Base-by-base conservation (phyloP, 1,284 basidiomycete species). In the Peniophora sp. region DNA sequence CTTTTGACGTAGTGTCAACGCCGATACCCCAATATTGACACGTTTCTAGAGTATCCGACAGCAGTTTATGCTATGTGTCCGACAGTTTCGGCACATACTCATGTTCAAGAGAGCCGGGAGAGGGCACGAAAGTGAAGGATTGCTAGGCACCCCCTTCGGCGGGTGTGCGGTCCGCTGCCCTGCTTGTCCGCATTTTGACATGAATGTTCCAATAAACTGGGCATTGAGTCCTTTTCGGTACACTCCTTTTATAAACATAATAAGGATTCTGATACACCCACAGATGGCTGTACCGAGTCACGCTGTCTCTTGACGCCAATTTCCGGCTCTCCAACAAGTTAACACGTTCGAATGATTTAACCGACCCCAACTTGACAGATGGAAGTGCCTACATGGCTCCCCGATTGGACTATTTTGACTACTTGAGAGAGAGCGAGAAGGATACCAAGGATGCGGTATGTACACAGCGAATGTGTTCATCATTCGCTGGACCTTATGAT, bases 131-230 rank as follows among this genome's bases (percentile, higher is more conserved):
- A 46, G 54, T 9, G 35, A 18, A 1, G 55, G 58, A 0, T 36
- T 57, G 0, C 41, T 1, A 3, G 53, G 3, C 0, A 60, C 57
- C 15, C 15, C 32, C 1, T 35, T 42, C 3, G 59, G 64, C 0
- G 55, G 55, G 45, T 58, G 57, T 22, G 62, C 58, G 0, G 49
- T 62, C 1, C 44, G 53, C 5, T 66, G 63, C 46, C 58, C 62
- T 1, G 62, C 62, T 2, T 66, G 63, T 48, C 65, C 65, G 8
- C 59, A 63, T 6, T 56, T 57, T 1, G 62, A 54, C 1, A 55
- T 52, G 27, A 66, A 66, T 36, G 36, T 63, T 10, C 54, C 55
- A 2, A 24, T 43, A 1, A 52, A 56, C 14, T 65, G 63, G 64
- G 35, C 6, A 15, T 5, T 8, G n/a, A 20, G 8, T n/a, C 18